Evolutionary conservation across 805 yeast genomes (phyloP), one percentile per base, ranked within the genome.

Genomic region (Ogataea populi-albae): DNA sequence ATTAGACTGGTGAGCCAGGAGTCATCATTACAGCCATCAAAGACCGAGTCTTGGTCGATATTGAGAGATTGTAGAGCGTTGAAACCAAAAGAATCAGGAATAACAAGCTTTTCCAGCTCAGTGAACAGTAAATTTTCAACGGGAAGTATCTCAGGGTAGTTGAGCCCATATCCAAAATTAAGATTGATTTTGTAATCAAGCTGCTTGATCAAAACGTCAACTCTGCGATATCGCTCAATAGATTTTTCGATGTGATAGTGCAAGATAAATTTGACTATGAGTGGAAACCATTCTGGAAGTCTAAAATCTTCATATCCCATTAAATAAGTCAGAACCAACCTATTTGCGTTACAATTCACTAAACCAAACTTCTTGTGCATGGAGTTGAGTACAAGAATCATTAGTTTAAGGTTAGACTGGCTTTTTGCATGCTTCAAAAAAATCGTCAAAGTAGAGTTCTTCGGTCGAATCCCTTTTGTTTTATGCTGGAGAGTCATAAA

Each of bases 361-460:
- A 54, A 21, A 5, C 32, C 34, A 22, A 33, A 46, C 9, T 23
- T 8, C 2, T 19, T 11, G 21, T 26, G 21, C 38, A 54, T 40
- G 5, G 51, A 37, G 30, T 47, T 50, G 21, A 47, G 6, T 15
- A 45, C 29, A 15, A 18, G 28, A 4, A 53, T 24, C 53, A 46
- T 45, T 12, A 44, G 15, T 14, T 32, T 29, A 9, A 51, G 23
- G 26, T 44, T 34, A 4, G 33, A 20, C 7, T 27, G 29, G 6
- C n/a, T 7, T 16, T 33, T 40, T 4, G 42, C 44, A 26, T 45
- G 38, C 23, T 49, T 53, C 11, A 52, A 23, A 11, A 50, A 47
- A 5, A 55, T 23, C 3, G 55, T 50, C 22, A 47, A 10, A 11
- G 57, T 55, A 5, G 55, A 45, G 32, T 38, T 28, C 18, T 39